A percentile compares a stretch with the other conserved stretches of the same genome.
Conservation (phyloP, 2,329 filamentous ascomycete genomes). For the Phoma sp. region DNA sequence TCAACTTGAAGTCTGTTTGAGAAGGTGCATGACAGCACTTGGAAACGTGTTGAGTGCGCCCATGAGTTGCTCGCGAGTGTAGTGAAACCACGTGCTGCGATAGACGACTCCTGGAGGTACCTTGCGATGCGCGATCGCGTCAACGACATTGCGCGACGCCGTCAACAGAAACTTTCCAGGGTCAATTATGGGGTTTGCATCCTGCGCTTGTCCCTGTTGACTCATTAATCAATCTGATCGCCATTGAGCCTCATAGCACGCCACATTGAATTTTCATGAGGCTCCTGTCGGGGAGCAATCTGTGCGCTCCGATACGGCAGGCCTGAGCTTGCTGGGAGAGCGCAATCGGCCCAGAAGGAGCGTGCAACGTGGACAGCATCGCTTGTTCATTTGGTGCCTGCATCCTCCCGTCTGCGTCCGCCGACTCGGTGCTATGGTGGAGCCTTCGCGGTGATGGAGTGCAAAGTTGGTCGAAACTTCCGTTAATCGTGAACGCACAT, state of each 20-base stretch:
- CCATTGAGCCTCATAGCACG: constrained; percentile 7
- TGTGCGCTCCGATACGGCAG: constrained; percentile 9
- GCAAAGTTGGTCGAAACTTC: constrained; percentile 2
- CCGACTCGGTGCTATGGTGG: constrained; percentile 12
- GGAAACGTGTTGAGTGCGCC: too few relatives aligned
- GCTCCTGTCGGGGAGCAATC: constrained; percentile 7
- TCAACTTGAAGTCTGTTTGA: too few relatives aligned
- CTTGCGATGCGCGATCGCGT: background rate
- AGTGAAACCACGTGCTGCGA: too few relatives aligned
- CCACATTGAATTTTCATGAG: constrained; percentile 8
- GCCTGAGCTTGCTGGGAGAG: background rate
- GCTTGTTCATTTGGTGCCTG: constrained; percentile 6
- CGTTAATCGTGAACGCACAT: constrained; percentile 5
- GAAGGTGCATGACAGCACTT: too few relatives aligned
- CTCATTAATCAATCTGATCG: constrained; percentile 11
- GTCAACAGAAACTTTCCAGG: constrained; percentile 6
- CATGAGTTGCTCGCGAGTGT: too few relatives aligned
- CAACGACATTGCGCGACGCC: background rate
- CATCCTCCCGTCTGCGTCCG: background rate
- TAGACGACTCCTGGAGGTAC: too few relatives aligned
- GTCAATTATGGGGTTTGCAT: too few relatives aligned
- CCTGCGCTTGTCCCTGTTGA: constrained; percentile 1
- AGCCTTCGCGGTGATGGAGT: constrained; percentile 11
- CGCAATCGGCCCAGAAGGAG: background rate
- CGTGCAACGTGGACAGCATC: constrained; percentile 2